A percentile compares a stretch with the other conserved stretches of the same genome.
These are phyloP conservation scores for Boletus sp. DNA, from an alignment of 1,284 basidiomycete species.

Conservation along the genomic window DNA sequence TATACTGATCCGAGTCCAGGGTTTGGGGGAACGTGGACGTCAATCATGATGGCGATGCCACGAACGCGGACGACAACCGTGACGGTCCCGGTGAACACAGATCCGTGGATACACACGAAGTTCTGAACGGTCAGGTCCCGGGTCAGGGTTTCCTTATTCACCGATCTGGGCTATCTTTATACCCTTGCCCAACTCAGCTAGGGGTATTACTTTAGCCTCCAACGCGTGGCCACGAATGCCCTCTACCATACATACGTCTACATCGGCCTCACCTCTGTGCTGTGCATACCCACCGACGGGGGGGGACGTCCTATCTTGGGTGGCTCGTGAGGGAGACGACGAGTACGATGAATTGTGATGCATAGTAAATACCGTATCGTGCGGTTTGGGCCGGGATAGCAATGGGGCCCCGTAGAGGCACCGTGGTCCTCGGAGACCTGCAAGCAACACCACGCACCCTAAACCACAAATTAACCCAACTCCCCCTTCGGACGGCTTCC, in stretches of 20 bases:
- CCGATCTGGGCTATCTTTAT: neutral
- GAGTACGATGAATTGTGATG: too few species aligned
- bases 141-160: neutral
- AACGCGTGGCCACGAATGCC: neutral
- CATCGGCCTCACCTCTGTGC: too few species aligned
- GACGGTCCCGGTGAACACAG: neutral
- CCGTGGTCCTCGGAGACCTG: too few species aligned
- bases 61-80: neutral
- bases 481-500: conserved; percentile 59
- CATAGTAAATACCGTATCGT: too few species aligned
- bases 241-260: neutral
- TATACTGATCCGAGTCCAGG: too few species aligned
- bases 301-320: too few species aligned
- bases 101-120: neutral
- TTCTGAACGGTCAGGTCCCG: neutral
- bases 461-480: neutral
- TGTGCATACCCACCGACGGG: too few species aligned
- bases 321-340: too few species aligned
- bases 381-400: too few species aligned
- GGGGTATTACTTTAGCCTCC: neutral
- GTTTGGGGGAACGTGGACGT: neutral
- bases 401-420: too few species aligned
- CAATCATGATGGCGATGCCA: neutral
- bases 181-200: neutral
- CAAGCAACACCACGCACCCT: neutral